phyloP scores from a whole-genome alignment of 768 basidiomycete genomes.

The Harrya chromipes region DNA sequence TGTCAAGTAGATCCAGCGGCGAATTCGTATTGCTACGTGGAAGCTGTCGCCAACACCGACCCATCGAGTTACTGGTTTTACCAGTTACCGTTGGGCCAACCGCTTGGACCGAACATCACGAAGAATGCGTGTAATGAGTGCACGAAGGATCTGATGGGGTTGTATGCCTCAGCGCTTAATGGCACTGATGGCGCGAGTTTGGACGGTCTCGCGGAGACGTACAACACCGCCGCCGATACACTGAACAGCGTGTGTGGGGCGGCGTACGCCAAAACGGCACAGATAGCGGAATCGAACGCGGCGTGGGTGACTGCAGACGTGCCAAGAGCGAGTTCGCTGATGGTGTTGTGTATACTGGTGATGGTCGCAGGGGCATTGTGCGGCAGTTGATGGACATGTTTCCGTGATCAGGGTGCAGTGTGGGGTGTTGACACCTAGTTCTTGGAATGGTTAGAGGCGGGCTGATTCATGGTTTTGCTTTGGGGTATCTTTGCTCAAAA shows the following conservation, averaged over 20 bases:
- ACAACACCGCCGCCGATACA: conserved; percentile 43
- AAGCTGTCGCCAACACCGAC: conserved; percentile 53
- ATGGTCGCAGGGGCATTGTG: conserved; percentile 9
- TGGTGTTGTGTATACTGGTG: conserved; percentile 11
- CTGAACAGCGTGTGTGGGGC: conserved; percentile 51
- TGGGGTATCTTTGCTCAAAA: background rate
- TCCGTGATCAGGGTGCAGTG: background rate
- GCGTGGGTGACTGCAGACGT: conserved; percentile 7
- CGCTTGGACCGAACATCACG: conserved; percentile 45
- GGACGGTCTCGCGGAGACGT: conserved; percentile 44
- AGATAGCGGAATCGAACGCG: conserved; percentile 8
- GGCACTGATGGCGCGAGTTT: conserved; percentile 33
- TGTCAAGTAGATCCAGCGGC: conserved; percentile 58
- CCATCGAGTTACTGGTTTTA: conserved; percentile 75
- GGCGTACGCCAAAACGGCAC: conserved; percentile 36
- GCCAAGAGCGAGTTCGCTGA: conserved; percentile 5
- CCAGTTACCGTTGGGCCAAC: conserved; percentile 56
- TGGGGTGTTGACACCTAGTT: background rate
- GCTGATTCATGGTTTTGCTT: background rate
- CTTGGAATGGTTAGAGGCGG: background rate
- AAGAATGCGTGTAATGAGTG: conserved; percentile 62
- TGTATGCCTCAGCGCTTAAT: conserved; percentile 47
- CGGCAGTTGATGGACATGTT: conserved; percentile 8
- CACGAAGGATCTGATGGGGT: conserved; percentile 53
- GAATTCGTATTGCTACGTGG: conserved; percentile 70